Evolutionary conservation across 139 green algal genomes (phyloP), one percentile per base, ranked within the genome.

Genomic region (Helicosporidium sp.): DNA sequence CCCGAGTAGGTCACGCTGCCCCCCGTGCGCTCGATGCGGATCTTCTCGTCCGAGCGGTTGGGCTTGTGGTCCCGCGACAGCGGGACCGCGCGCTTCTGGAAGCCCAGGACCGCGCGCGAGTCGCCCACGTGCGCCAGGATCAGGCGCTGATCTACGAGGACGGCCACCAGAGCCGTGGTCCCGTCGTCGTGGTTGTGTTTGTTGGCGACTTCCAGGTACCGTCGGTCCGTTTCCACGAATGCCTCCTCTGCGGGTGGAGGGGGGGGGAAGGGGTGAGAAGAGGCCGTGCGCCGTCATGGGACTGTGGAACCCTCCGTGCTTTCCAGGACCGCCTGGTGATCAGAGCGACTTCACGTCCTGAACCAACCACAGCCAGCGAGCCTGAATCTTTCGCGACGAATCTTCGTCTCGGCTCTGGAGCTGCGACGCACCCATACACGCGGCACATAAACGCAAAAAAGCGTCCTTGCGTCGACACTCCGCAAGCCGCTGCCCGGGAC

Each of bases 61-160:
- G 87, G 87, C 65, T 97, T 97, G 70, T 97, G 87, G 61, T 97
- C 87, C 3, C 80, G 49, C 0, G 77, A 79, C 44, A 96, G 49
- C 7, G 65, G 22, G 43, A 58, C 28, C 54, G 19, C 29, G 48
- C 26, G 1, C 37, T 46, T 29, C 23, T 43, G 53, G 15, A 5
- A 27, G 42, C 15, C 75, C 29, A 96, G 62, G 16, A 96, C 82
- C 18, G 78, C 79, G 3, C 86, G 57, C 1, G 72, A 89, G 65
- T 97, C 87, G 3, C 87, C 87, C 12, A 90, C 78, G 44, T 97
- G 89, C 17, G 81, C 87, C 15, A 93, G 62, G 17, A 84, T 47
- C 39, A 94, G 62, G 6, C 61, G 58, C n/a, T 78, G 52, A 5
- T 66, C 70, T 35, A 83, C 22, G 19, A 78, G 28, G 25, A 77